Conservation (phyloP, 208 protist genomes). For the Trypanosomatidae sp. region DNA sequence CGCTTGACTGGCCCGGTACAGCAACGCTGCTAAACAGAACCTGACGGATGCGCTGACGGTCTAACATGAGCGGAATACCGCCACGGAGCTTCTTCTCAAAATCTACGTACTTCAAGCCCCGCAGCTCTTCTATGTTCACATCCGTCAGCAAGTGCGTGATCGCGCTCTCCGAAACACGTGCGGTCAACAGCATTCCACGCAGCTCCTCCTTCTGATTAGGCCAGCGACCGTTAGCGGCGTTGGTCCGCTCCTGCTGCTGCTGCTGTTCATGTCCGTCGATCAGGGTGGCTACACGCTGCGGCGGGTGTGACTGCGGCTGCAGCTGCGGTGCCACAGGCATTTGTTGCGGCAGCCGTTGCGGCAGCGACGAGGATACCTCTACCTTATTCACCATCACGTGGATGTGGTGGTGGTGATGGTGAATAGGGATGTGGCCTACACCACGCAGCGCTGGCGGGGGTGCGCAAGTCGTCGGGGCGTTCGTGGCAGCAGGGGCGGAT, state of each 20-base stretch:
- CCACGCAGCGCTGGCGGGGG: conserved; percentile 17
- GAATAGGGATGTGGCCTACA: conserved; percentile 9
- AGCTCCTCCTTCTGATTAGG: conserved; percentile 36
- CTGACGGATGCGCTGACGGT: conserved; percentile 30
- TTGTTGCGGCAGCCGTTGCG: conserved; percentile 6
- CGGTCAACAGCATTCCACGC: conserved; percentile 21
- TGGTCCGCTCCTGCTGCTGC: conserved; percentile 4
- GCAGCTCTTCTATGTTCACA: conserved; percentile 26
- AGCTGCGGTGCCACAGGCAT: background rate
- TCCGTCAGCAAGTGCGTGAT: conserved; percentile 19
- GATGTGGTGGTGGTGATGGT: conserved; percentile 39
- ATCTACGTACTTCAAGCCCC: conserved; percentile 18
- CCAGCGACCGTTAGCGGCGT: conserved; percentile 10
- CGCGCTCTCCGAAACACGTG: conserved; percentile 24
- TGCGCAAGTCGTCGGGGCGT: background rate
- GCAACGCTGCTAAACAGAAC: conserved; percentile 7
- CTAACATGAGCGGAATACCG: conserved; percentile 21
- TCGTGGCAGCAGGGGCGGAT: background rate
- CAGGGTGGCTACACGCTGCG: conserved; percentile 3
- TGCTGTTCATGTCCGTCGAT: conserved; percentile 7
- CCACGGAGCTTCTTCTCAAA: conserved; percentile 28
- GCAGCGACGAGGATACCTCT: background rate
- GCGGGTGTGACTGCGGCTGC: conserved; percentile 1
- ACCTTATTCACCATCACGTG: conserved; percentile 16
- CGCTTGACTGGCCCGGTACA: background rate